Percentiles rank a stretch among this genome's conserved stretches.
phyloP scores from a whole-genome alignment of 2,329 filamentous ascomycete genomes.

The Epichloe sibirici region DNA sequence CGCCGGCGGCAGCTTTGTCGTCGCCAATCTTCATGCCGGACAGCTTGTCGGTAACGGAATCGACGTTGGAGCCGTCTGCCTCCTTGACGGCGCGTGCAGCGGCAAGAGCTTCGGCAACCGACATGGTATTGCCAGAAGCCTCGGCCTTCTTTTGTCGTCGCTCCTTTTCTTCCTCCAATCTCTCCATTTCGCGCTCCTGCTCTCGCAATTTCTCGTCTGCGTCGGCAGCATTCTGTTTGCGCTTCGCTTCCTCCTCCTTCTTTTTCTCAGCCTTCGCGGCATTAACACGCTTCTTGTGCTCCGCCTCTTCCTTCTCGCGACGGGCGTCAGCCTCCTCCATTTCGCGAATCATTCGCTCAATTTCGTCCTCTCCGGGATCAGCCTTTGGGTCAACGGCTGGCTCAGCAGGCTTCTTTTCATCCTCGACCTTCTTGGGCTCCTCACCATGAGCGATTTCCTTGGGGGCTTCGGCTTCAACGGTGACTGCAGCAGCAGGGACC shows the following conservation, averaged over 20 bases:
- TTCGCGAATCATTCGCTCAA: conserved; percentile 48
- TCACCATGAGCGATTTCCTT: conserved; percentile 1
- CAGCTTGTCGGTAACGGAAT: conserved; percentile 35
- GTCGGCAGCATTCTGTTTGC: conserved; percentile 37
- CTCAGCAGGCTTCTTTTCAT: conserved; percentile 17
- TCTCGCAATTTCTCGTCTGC: conserved; percentile 56
- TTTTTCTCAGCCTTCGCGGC: conserved; percentile 34
- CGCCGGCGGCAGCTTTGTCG: conserved; percentile 32
- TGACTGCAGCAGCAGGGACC: neutral
- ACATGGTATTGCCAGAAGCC: conserved; percentile 33
- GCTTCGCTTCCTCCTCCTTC: conserved; percentile 34
- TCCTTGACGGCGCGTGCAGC: conserved; percentile 29
- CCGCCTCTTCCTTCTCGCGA: conserved; percentile 36
- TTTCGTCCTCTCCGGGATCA: conserved; percentile 39
- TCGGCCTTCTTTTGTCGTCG: conserved; percentile 40
- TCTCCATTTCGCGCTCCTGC: conserved; percentile 60
- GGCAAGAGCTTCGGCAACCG: conserved; percentile 40
- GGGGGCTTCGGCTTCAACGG: neutral
- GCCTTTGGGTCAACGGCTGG: conserved; percentile 23
- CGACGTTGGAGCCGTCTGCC: conserved; percentile 22
- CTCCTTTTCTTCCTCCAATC: conserved; percentile 59
- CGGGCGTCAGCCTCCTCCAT: conserved; percentile 45
- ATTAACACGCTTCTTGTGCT: conserved; percentile 34
- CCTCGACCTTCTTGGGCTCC: conserved; percentile 1
- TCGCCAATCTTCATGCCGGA: conserved; percentile 36